Conservation (phyloP, 768 basidiomycete genomes). For the Tulasnella calospora region DNA sequence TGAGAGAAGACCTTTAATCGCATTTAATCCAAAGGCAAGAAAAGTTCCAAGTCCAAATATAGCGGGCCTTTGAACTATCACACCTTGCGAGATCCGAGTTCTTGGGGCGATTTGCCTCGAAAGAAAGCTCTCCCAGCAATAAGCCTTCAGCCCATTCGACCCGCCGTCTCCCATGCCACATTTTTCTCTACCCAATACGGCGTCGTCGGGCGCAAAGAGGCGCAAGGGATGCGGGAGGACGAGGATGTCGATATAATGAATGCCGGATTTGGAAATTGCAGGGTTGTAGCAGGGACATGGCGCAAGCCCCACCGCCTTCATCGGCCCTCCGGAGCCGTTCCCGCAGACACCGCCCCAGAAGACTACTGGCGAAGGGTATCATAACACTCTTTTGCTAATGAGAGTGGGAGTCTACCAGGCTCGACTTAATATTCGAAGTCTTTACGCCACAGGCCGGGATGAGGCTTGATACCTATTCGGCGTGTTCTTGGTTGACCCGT, state of each 20-base stretch:
- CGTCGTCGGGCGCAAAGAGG: not conserved
- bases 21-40: not conserved
- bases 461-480: not conserved
- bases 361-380: not conserved
- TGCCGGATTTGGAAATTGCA: not conserved
- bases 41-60: not conserved
- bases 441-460: not conserved
- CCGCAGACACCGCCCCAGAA: not conserved
- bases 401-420: conserved; percentile 1
- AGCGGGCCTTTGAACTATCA: not conserved
- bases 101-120: not conserved
- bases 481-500: not conserved
- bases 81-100: not conserved
- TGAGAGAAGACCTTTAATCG: not conserved
- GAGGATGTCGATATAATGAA: not conserved
- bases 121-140: not conserved
- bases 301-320: not conserved
- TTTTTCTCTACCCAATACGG: not conserved
- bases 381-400: not conserved
- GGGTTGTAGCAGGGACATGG: not conserved
- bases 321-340: not conserved
- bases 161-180: not conserved
- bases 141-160: not conserved
- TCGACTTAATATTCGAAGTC: not conserved
- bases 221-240: not conserved